Evolutionary conservation across 805 yeast genomes (phyloP).

Genomic region (Saturnispora mendoncae): DNA sequence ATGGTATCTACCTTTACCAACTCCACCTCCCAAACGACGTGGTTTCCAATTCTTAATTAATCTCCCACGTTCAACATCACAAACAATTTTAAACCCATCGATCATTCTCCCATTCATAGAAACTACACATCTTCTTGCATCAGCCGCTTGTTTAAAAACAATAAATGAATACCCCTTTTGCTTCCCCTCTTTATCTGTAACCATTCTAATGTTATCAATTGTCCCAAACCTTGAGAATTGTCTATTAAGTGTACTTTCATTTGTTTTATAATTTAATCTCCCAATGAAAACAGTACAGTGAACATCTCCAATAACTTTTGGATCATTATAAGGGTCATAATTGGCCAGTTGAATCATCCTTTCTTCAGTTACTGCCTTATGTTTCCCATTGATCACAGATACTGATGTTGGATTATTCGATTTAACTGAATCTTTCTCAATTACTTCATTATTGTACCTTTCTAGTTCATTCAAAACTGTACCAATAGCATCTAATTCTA

Average conservation of each 20-base stretch:
- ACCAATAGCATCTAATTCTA: neutral
- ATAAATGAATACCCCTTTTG: conserved; percentile 75
- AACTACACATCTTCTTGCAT: conserved; percentile 53
- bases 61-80: conserved; percentile 67
- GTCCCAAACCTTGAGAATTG: conserved; percentile 59
- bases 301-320: conserved; percentile 61
- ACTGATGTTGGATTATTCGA: too few species aligned
- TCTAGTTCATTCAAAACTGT: neutral
- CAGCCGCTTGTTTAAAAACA: conserved; percentile 51
- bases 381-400: conserved; percentile 5
- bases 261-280: conserved; percentile 53
- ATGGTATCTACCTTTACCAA: conserved; percentile 67
- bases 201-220: conserved; percentile 53
- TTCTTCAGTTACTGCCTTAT: neutral
- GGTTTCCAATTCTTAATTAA: conserved; percentile 62
- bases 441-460: neutral
- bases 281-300: conserved; percentile 70
- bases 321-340: conserved; percentile 54
- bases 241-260: conserved; percentile 61
- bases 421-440: neutral
- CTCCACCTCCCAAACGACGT: conserved; percentile 77
- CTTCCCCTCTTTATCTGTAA: conserved; percentile 42
- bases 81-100: conserved; percentile 48
- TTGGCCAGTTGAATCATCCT: conserved; percentile 20
- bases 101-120: conserved; percentile 37